These are phyloP conservation scores for Sugiyamaella marilandica DNA, from an alignment of 805 yeast species.

Conservation along the genomic window DNA sequence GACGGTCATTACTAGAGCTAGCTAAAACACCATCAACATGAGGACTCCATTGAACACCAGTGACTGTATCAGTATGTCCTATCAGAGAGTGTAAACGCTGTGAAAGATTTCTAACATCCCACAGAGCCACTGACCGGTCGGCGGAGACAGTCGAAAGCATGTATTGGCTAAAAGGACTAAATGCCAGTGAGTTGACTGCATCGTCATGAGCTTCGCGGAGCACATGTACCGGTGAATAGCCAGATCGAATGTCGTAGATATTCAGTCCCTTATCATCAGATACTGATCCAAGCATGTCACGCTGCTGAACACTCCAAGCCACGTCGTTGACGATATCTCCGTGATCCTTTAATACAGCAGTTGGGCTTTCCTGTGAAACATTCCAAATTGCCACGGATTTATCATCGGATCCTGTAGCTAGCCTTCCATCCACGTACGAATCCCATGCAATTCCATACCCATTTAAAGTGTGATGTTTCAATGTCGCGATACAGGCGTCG, in stretches of 20 bases:
- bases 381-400: slow-evolving; percentile 70
- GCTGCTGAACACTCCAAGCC: slow-evolving; percentile 46
- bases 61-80: slow-evolving; percentile 59
- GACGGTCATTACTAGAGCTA: slow-evolving; percentile 60
- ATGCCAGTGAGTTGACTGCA: slow-evolving; percentile 64
- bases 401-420: slow-evolving; percentile 66
- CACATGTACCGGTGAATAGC: neutral
- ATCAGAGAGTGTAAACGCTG: slow-evolving; percentile 58
- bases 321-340: slow-evolving; percentile 52
- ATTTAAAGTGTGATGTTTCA: slow-evolving; percentile 48
- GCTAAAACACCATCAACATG: slow-evolving; percentile 46
- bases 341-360: slow-evolving; percentile 10
- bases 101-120: slow-evolving; percentile 65
- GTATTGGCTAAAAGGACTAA: slow-evolving; percentile 50
- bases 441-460: slow-evolving; percentile 75
- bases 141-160: slow-evolving; percentile 73
- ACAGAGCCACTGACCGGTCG: slow-evolving; percentile 66
- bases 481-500: slow-evolving; percentile 15
- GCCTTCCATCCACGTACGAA: slow-evolving; percentile 34
- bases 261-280: slow-evolving; percentile 63
- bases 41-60: slow-evolving; percentile 52
- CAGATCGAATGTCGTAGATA: slow-evolving; percentile 53
- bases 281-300: slow-evolving; percentile 58
- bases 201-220: slow-evolving; percentile 45
- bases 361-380: slow-evolving; percentile 20